Evolutionary conservation across 208 protist species (phyloP).

Genomic region (Leishmania guyanensis): DNA sequence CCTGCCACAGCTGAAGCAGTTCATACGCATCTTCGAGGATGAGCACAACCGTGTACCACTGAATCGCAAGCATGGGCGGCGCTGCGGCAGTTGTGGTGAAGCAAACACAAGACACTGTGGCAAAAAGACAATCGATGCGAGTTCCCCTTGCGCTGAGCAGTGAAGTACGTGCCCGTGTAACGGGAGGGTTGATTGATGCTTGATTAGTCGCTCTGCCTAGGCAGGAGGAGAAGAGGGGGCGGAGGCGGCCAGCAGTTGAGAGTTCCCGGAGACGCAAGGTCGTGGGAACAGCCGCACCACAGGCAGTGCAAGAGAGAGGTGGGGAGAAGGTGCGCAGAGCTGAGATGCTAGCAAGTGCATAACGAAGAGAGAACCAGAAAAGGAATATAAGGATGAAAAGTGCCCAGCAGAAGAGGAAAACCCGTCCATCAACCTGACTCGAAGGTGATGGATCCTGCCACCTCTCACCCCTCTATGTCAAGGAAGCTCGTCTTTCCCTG

Average conservation of each 20-base stretch:
- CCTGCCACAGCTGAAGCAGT: conserved; percentile 36
- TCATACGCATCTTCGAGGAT: conserved; percentile 35
- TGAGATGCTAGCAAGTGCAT: background rate
- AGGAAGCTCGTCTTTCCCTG: background rate
- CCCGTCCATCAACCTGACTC: background rate
- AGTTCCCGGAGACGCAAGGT: background rate
- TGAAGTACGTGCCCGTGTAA: background rate
- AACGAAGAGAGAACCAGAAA: background rate
- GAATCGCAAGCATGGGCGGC: conserved; percentile 39
- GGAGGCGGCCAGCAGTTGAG: background rate
- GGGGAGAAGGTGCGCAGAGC: background rate
- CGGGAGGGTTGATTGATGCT: background rate
- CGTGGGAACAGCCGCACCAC: background rate
- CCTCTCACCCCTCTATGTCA: background rate
- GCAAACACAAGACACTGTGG: background rate
- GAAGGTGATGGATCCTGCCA: background rate
- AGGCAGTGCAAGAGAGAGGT: background rate
- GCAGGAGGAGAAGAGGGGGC: background rate
- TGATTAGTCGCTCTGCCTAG: background rate
- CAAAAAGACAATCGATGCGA: background rate
- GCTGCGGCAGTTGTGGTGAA: background rate
- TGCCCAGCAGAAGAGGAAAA: background rate
- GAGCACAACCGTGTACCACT: conserved; percentile 57
- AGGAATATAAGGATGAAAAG: background rate
- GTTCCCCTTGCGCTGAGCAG: background rate